Percentiles rank a stretch among this genome's conserved stretches.
Evolutionary conservation across 352 stramenopile species (phyloP).

Genomic region (Pythium dissotocum): DNA sequence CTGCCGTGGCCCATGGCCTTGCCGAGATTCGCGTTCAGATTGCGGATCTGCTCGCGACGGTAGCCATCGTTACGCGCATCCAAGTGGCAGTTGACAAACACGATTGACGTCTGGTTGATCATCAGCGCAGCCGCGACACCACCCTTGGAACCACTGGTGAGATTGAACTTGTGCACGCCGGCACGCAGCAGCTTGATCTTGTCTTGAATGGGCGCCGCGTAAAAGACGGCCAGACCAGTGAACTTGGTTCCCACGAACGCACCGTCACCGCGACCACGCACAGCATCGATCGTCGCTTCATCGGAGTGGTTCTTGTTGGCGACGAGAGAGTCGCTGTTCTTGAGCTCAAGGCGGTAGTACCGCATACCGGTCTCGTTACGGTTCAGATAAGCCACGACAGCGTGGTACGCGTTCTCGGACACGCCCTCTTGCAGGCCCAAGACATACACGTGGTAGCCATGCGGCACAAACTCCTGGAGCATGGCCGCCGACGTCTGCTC

Average conservation of each 20-base stretch:
- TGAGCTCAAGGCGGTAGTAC: conserved; percentile 78
- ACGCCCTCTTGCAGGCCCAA: conserved; percentile 85
- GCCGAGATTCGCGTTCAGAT: conserved; percentile 74
- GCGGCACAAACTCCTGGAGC: conserved; percentile 75
- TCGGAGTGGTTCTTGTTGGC: conserved; percentile 65
- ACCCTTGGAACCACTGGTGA: conserved; percentile 81
- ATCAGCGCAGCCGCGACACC: conserved; percentile 74
- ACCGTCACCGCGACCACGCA: conserved; percentile 77
- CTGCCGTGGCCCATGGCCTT: conserved; percentile 77
- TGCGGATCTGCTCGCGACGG: conserved; percentile 82
- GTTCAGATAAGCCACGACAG: conserved; percentile 75
- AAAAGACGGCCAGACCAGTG: conserved; percentile 81
- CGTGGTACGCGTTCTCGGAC: conserved; percentile 84
- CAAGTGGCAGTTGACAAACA: conserved; percentile 87
- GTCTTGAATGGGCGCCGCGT: conserved; percentile 46
- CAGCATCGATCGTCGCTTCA: conserved; percentile 75
- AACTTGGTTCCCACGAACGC: conserved; percentile 87
- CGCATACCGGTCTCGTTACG: conserved; percentile 54
- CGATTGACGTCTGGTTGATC: conserved; percentile 77
- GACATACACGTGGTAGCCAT: conserved; percentile 87
- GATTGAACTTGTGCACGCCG: conserved; percentile 79
- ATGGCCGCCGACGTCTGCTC: conserved; percentile 67
- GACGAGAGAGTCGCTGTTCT: conserved; percentile 69
- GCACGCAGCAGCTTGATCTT: conserved; percentile 77
- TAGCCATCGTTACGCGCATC: conserved; percentile 79